phyloP scores from a whole-genome alignment of 495 filamentous ascomycete genomes.

The Trypethelium eluteriae region DNA sequence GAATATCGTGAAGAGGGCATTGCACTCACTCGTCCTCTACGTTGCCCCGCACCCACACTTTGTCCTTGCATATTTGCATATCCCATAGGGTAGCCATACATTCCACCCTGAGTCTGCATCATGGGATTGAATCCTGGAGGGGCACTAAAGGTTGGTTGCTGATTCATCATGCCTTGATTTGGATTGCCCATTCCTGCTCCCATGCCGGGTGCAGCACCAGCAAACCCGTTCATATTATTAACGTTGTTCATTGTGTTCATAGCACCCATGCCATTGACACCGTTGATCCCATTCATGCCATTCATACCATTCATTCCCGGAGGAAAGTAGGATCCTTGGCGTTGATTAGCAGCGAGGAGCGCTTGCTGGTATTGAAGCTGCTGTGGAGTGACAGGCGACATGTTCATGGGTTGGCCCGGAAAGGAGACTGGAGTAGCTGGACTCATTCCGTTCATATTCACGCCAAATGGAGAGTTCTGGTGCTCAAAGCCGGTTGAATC shows the following conservation, averaged over 20 bases:
- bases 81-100: constrained; percentile 8
- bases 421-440: constrained; percentile 5
- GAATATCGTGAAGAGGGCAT: not conserved
- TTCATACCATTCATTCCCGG: not conserved
- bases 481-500: constrained; percentile 47
- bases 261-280: not conserved
- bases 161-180: not conserved
- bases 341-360: constrained; percentile 38
- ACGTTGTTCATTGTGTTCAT: not conserved
- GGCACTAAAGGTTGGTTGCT: not conserved
- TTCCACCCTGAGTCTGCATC: constrained; percentile 1
- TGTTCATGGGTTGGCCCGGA: constrained; percentile 8
- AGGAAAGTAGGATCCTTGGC: constrained; percentile 9
- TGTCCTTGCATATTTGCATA: constrained; percentile 9
- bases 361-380: constrained; percentile 54
- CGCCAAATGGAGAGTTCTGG: constrained; percentile 47
- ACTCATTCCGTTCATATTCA: constrained; percentile 35
- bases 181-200: not conserved
- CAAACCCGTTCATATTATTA: constrained; percentile 5
- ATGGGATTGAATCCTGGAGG: constrained; percentile 6
- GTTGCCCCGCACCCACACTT: not conserved
- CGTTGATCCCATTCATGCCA: constrained; percentile 1
- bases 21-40: constrained; percentile 4
- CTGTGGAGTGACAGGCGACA: constrained; percentile 41
- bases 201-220: not conserved